phyloP scores from a whole-genome alignment of 495 filamentous ascomycete species.

The Penicillium waksmanii region DNA sequence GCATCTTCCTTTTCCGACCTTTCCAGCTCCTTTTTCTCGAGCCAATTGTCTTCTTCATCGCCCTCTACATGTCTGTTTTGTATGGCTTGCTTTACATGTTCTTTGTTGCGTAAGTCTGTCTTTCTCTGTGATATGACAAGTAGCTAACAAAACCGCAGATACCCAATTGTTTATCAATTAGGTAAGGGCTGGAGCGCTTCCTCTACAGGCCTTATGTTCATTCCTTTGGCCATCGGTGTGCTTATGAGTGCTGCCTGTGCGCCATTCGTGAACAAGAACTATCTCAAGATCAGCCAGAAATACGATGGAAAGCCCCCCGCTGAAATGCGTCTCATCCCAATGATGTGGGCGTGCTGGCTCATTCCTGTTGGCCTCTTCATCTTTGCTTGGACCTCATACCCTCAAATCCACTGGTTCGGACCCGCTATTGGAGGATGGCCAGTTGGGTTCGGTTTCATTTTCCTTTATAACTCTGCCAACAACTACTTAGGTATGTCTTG shows the following conservation, averaged over 20 bases:
- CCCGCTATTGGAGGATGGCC: constrained; percentile 74
- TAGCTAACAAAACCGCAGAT: constrained; percentile 46
- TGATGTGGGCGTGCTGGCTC: constrained; percentile 84
- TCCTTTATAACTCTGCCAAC: constrained; percentile 82
- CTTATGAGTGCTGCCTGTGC: constrained; percentile 65
- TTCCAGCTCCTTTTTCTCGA: constrained; percentile 81
- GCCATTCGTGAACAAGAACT: constrained; percentile 76
- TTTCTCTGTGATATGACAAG: background rate
- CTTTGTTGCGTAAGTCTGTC: constrained; percentile 60
- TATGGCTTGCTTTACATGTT: constrained; percentile 85
- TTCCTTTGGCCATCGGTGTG: constrained; percentile 71
- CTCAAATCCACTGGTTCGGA: constrained; percentile 66
- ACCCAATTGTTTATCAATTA: constrained; percentile 75
- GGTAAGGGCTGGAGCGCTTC: constrained; percentile 75
- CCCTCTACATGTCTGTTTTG: constrained; percentile 77
- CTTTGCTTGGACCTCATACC: constrained; percentile 82
- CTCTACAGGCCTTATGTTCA: constrained; percentile 80
- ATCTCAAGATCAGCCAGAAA: constrained; percentile 61
- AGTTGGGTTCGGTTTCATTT: constrained; percentile 84
- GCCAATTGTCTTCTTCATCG: constrained; percentile 77
- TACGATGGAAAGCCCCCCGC: constrained; percentile 72
- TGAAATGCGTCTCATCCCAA: constrained; percentile 76
- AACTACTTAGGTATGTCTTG: constrained; percentile 64
- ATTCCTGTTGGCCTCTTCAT: constrained; percentile 80
- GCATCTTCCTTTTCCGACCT: constrained; percentile 71